Base-by-base conservation (phyloP, 2,329 filamentous ascomycete species). In the Hypoxylon sp. region DNA sequence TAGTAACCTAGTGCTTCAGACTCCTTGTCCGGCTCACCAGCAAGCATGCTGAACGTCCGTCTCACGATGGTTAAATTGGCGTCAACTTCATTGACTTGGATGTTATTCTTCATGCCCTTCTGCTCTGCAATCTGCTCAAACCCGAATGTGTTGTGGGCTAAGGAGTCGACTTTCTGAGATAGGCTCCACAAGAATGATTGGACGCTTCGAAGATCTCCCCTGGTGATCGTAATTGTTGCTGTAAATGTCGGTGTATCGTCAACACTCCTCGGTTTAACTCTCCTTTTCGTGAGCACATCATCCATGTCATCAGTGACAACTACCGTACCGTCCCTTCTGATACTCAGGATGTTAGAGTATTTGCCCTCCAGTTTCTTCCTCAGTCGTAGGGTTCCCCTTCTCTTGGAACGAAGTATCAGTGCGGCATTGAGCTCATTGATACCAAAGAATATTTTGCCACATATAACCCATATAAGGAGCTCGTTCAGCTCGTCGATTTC, bases 401-500 rank as follows among this genome's bases (percentile, higher is more conserved):
- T 53, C 32, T 51, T 52, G n/a, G 38, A 60, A 6, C 42, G 61
- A 55, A 59, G 42, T 8, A 64, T 14, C 18, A 64, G 22, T 24
- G 61, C 61, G 8, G 61, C 55, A 22, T 61, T 52, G 18, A 64
- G 36, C 12, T 50, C 18, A 7, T 60, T 49, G 32, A 64, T 14
- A 11, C 11, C 30, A 32, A 64, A 53, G 38, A 14, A 20, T 5
- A 26, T 2, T 14, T 20, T 60, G 2, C 49, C 61, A 18, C 44
- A 64, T 4, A 64, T 60, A 22, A 52, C 61, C 61, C 61, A 64
- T 42, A 33, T 46, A 4, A 64, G 50, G 24, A 64, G 61, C 24
- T 64, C 61, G n/a, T 64, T 64, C 12, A 64, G 50, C n/a, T 64
- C 61, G 28, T 60, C 54, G n/a, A 64, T 52, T 44, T 64, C 46